Conservation (phyloP, 225 moss, liverwort and hornwort species). For the Neckera pumila region DNA sequence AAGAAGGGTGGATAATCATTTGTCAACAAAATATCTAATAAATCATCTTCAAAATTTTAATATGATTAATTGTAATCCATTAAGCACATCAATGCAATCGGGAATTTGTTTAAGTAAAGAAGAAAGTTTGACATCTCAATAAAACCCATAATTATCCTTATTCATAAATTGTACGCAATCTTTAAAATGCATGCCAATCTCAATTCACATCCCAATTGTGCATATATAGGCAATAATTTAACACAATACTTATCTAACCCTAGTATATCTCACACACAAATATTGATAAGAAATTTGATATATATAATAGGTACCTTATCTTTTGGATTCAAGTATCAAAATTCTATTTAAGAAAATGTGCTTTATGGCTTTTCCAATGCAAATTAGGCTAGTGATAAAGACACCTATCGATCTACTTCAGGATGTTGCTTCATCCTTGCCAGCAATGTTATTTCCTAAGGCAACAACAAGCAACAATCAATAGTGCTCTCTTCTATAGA, state of each 20-base stretch:
- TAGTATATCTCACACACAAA: neutral
- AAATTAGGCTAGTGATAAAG: neutral
- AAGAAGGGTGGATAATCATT: neutral
- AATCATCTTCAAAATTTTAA: neutral
- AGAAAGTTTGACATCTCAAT: neutral
- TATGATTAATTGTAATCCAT: neutral
- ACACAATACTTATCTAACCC: neutral
- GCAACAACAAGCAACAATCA: too few species aligned
- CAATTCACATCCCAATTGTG: neutral
- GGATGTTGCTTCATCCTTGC: too few species aligned
- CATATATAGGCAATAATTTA: neutral
- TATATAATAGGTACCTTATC: neutral
- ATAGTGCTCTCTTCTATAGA: rapidly evolving
- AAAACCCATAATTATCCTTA: neutral
- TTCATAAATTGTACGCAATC: too few species aligned
- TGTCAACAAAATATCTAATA: neutral
- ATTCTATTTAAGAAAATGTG: too few species aligned
- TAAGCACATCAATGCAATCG: neutral
- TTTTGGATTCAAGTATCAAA: too few species aligned
- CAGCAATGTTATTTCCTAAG: too few species aligned
- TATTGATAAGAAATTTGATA: rapidly evolving
- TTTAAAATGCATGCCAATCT: neutral
- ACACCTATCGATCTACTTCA: neutral
- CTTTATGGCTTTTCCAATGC: too few species aligned
- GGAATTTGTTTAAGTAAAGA: neutral